Percentiles rank a stretch among this genome's conserved stretches.
Evolutionary conservation across 148 eudicot species (phyloP).

Genomic region (Talinum fruticosum): DNA sequence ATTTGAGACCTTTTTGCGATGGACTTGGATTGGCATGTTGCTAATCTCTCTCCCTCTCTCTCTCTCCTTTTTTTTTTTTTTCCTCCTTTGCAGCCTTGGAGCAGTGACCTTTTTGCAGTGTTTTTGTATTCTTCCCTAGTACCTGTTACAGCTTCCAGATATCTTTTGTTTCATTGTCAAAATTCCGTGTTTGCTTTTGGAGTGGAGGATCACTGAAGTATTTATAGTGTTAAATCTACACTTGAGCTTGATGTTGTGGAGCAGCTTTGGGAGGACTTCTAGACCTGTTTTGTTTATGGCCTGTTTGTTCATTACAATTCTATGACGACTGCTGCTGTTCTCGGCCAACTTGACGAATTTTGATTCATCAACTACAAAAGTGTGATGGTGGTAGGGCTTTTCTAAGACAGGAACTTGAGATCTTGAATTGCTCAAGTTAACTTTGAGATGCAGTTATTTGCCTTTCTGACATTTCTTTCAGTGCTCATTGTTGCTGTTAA

Average conservation of each 20-base stretch:
- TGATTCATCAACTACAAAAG: not conserved
- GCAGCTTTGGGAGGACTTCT: not conserved
- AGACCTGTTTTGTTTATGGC: not conserved
- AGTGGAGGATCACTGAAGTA: not conserved
- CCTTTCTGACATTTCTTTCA: too few species aligned
- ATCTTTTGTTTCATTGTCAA: not conserved
- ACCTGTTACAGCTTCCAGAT: not conserved
- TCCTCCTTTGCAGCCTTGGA: slow-evolving; percentile 17
- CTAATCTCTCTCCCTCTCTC: not conserved
- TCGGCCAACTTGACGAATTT: not conserved
- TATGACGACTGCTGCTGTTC: not conserved
- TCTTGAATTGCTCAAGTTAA: not conserved
- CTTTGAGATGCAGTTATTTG: not conserved
- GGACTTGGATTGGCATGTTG: not conserved
- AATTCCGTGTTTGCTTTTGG: slow-evolving; percentile 14
- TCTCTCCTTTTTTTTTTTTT: not conserved
- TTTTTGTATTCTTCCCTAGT: not conserved
- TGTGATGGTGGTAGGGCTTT: not conserved
- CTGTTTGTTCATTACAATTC: not conserved
- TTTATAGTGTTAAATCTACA: not conserved
- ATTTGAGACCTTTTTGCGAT: not conserved
- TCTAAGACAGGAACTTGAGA: not conserved
- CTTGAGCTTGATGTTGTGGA: not conserved
- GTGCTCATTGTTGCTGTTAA: not conserved
- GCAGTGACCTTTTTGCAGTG: not conserved